A percentile compares a stretch with the other conserved stretches of the same genome.
These are phyloP conservation scores for Beauveria bassiana DNA, from an alignment of 2,329 filamentous ascomycete genomes.

Conservation along the genomic window DNA sequence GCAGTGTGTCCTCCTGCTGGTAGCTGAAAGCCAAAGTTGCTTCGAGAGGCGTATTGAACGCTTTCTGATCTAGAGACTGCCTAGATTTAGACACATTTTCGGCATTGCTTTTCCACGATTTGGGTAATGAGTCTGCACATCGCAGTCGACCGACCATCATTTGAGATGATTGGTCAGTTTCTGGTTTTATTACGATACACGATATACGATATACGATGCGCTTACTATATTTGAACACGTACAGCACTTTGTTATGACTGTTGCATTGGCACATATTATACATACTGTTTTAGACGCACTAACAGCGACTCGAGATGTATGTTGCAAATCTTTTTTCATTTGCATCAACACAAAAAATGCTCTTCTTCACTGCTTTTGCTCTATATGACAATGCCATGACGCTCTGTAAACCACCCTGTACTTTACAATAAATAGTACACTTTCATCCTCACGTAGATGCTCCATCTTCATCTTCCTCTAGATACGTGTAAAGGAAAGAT, in stretches of 20 bases:
- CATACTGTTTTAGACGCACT: too few relatives aligned
- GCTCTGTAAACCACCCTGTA: neutral
- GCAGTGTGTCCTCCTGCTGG: too few relatives aligned
- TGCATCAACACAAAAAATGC: too few relatives aligned
- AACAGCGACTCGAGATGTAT: too few relatives aligned
- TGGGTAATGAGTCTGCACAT: neutral
- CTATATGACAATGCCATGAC: conserved; percentile 9
- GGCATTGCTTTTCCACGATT: neutral
- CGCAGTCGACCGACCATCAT: neutral
- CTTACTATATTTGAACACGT: too few relatives aligned
- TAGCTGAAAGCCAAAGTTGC: too few relatives aligned
- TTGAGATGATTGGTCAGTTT: neutral
- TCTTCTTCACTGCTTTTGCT: neutral
- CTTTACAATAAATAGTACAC: conserved; percentile 9
- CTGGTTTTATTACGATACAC: neutral
- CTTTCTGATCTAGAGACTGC: too few relatives aligned
- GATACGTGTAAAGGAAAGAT: neutral
- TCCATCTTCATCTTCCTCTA: neutral
- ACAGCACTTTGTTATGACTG: too few relatives aligned
- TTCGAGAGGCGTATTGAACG: too few relatives aligned
- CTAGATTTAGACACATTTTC: neutral
- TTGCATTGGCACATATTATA: too few relatives aligned
- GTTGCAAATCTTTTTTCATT: too few relatives aligned
- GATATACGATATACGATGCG: neutral
- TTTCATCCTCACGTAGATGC: neutral